Conservation (phyloP, 306 rosid genomes). For the Senna tora region DNA sequence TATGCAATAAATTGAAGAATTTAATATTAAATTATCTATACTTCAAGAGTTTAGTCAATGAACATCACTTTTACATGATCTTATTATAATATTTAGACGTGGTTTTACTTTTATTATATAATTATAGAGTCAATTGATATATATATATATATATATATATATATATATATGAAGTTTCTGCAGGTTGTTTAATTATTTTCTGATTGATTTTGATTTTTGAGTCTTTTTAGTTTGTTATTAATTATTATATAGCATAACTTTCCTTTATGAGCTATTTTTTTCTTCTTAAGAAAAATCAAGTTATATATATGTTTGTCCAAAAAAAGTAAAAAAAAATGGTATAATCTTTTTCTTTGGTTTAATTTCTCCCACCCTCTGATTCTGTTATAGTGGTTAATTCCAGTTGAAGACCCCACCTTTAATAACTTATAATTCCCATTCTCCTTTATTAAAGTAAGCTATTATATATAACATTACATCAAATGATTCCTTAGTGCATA, state of each 20-base stretch:
- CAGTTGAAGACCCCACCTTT: slow-evolving; percentile 18
- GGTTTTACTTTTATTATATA: no score
- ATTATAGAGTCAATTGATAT: no score
- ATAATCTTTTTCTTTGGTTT: not conserved
- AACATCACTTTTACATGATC: no score
- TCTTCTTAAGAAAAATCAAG: not conserved
- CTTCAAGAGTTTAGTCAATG: no score
- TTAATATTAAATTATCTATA: no score
- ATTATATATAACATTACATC: not conserved
- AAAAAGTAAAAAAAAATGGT: not conserved
- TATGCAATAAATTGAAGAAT: not conserved
- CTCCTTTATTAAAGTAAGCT: slow-evolving; percentile 10
- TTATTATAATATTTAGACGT: no score
- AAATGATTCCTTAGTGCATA: not conserved
- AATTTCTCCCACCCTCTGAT: not conserved
- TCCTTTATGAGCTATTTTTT: not conserved
- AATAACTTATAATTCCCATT: not conserved
- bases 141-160: no score
- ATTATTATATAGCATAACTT: not conserved
- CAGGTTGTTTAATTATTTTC: not conserved
- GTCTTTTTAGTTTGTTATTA: not conserved
- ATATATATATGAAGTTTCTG: not conserved
- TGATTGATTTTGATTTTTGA: no score
- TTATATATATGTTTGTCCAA: not conserved
- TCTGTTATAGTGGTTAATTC: slow-evolving; percentile 22